Conservation (phyloP, 441 rosid species). For the Erodium moschatum region DNA sequence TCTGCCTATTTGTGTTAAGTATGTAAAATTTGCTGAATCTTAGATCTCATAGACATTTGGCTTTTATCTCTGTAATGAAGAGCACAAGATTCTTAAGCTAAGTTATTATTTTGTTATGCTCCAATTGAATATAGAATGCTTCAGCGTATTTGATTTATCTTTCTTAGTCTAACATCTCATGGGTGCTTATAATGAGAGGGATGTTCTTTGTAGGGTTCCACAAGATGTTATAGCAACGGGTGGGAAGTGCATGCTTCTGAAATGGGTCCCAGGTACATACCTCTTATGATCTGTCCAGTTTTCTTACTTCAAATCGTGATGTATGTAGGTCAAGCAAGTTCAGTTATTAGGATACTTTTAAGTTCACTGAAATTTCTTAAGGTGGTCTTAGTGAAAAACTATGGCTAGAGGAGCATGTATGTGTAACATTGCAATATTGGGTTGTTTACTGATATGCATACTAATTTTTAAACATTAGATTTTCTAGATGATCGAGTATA, state of each 20-base stretch:
- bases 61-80: background rate
- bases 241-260: slow-evolving; percentile 71
- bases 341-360: background rate
- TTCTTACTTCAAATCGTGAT: background rate
- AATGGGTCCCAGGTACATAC: slow-evolving; percentile 72
- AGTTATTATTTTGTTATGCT: background rate
- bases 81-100: background rate
- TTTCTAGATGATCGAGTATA: too few species aligned
- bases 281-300: background rate
- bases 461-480: background rate
- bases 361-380: background rate
- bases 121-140: background rate
- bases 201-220: slow-evolving; percentile 55
- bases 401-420: background rate
- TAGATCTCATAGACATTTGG: background rate
- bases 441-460: background rate
- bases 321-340: background rate
- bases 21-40: background rate
- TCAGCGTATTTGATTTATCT: background rate
- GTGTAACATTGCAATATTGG: background rate
- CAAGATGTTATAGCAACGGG: slow-evolving; percentile 90
- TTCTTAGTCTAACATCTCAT: background rate
- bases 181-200: background rate
- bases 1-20: too few species aligned
- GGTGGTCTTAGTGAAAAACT: background rate